These are phyloP conservation scores for Colletotrichum shisoi DNA, from an alignment of 2,329 filamentous ascomycete species.

Conservation along the genomic window DNA sequence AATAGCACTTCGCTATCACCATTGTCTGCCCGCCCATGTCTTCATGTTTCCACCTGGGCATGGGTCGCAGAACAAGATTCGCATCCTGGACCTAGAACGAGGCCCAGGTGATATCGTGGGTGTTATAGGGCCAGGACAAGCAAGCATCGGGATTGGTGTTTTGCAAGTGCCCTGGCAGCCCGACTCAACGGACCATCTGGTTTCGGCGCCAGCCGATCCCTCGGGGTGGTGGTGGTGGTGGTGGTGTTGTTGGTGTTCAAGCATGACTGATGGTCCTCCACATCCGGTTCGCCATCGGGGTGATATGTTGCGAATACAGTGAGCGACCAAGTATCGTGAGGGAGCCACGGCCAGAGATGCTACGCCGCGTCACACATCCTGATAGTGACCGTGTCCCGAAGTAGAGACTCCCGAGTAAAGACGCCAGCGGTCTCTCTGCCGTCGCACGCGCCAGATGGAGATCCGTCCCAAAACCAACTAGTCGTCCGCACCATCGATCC, in stretches of 20 bases:
- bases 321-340: conserved; percentile 19
- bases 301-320: conserved; percentile 20
- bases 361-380: not conserved
- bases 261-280: conserved; percentile 18
- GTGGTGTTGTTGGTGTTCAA: too few relatives aligned
- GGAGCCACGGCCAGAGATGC: not conserved
- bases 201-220: conserved; percentile 31
- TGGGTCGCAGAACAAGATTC: not conserved
- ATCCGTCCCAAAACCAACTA: not conserved
- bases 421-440: too few relatives aligned
- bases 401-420: not conserved
- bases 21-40: not conserved
- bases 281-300: not conserved
- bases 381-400: conserved; percentile 14
- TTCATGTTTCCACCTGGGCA: conserved; percentile 14
- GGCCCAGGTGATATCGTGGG: conserved; percentile 16
- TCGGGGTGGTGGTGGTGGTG: too few relatives aligned
- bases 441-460: not conserved
- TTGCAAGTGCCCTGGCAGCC: not conserved
- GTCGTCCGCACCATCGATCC: conserved; percentile 25
- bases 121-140: conserved; percentile 20
- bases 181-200: not conserved
- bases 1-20: conserved; percentile 26
- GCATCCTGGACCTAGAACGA: conserved; percentile 8
- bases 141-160: not conserved